Conservation (phyloP, 176 grass and related monocot genomes). For the Triticum dicoccoides region DNA sequence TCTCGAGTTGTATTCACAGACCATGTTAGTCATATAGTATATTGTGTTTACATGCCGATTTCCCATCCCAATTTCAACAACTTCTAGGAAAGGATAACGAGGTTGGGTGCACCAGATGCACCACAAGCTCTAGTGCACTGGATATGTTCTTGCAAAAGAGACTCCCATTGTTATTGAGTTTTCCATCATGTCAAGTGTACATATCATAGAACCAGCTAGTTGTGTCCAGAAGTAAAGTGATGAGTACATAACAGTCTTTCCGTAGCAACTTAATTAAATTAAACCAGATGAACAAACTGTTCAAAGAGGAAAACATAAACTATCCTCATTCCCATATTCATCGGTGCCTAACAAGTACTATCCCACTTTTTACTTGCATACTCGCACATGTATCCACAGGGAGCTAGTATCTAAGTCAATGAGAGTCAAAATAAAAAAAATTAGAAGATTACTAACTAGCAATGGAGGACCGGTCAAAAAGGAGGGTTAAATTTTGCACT, state of each 20-base stretch:
- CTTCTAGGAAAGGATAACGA: too few relatives aligned
- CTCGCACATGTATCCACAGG: neutral
- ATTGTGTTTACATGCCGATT: too few relatives aligned
- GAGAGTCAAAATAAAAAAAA: constrained; percentile 4
- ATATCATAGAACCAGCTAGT: neutral
- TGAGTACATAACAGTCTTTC: neutral
- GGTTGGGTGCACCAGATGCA: too few relatives aligned
- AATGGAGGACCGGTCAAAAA: constrained; percentile 34
- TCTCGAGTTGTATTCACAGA: too few relatives aligned
- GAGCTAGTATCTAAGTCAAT: constrained; percentile 12
- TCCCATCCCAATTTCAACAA: too few relatives aligned
- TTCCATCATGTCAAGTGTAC: neutral
- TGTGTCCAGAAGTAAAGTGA: neutral
- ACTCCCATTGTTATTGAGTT: neutral
- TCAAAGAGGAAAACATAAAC: constrained; percentile 16
- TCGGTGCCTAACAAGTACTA: constrained; percentile 10
- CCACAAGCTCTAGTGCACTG: too few relatives aligned
- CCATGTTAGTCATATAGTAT: too few relatives aligned
- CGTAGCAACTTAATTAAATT: neutral
- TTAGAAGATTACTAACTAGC: constrained; percentile 6
- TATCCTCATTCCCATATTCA: neutral
- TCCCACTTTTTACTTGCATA: neutral
- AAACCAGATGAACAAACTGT: neutral
- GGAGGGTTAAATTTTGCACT: neutral
- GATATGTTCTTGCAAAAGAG: too few relatives aligned